Base-by-base conservation (phyloP, 2,329 filamentous ascomycete species). In the Curvularia eragrostidis region DNA sequence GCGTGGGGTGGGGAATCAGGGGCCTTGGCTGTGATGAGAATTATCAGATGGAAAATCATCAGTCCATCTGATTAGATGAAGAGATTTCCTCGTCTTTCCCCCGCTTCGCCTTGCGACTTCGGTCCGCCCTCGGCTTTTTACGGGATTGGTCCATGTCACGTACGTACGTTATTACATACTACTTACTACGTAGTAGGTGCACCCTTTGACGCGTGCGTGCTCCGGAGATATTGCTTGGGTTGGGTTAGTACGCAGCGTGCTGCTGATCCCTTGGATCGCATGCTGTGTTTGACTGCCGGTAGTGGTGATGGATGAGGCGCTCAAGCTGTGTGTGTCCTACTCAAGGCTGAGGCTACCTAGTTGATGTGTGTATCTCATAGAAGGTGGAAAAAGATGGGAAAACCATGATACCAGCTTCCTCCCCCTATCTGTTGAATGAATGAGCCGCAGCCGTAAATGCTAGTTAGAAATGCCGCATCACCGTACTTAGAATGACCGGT, bases 1-100 rank as follows among this genome's bases (percentile, higher is more conserved):
- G 64, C 63, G 65, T 67, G 59, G 13, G 21, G 55, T 61, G 62
- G 52, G 41, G 32, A 53, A 52, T 6, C 32, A 52, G 41, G 60
- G 52, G 49, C 46, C 24, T 30, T 19, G 24, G 43, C 24, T 19
- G n/a, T n/a, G 43, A 51, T 23, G 15, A 34, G 52, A 55, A 52
- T 67, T 61, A 72, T 72, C 65, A 66, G 67, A 74, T 72, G 43
- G 56, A 43, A 70, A 64, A 66, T 69, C 59, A 69, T 59, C 48
- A 56, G 39, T 56, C 44, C 51, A 58, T 58, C 55, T 54, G 55
- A 58, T 58, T 58, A 58, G 55, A 58, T 58, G 55, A 54, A 58
- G 46, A 58, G 55, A 54, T 58, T 58, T 58, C 32, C n/a, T n/a
- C n/a, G n/a, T n/a, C n/a, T n/a, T n/a, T n/a, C 3, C 4, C 12